These are phyloP conservation scores for Lentinula boryana DNA, from an alignment of 768 basidiomycete species.

Conservation along the genomic window DNA sequence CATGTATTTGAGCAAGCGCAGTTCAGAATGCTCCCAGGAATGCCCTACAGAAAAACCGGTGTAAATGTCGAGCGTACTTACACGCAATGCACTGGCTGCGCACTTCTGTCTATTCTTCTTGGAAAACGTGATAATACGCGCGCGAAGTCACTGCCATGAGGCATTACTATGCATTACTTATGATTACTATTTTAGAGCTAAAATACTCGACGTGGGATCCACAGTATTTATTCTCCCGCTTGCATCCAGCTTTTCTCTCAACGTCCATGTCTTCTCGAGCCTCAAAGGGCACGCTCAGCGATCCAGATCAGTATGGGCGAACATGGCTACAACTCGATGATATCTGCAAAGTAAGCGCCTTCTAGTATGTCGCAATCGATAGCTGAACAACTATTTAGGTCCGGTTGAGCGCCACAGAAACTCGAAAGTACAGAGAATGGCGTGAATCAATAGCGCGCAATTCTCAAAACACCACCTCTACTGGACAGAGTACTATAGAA, in stretches of 20 bases:
- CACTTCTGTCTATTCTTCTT: neutral
- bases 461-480: neutral
- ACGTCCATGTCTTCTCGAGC: neutral
- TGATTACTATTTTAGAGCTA: neutral
- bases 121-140: neutral
- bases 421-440: conserved; percentile 3
- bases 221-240: neutral
- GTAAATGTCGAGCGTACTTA: too few relatives aligned
- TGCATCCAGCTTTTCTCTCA: neutral
- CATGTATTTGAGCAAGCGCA: too few relatives aligned
- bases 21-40: neutral
- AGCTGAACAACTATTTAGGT: neutral
- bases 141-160: neutral
- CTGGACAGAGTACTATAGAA: neutral
- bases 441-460: neutral
- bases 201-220: neutral
- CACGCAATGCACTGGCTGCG: neutral
- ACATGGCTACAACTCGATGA: conserved; percentile 4
- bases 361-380: neutral
- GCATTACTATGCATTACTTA: neutral
- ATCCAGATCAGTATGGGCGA: neutral
- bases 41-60: too few relatives aligned
- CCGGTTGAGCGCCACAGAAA: neutral
- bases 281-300: neutral
- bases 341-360: neutral